Evolutionary conservation across 805 yeast species (phyloP).

Genomic region (Metschnikowia noctiluminum): DNA sequence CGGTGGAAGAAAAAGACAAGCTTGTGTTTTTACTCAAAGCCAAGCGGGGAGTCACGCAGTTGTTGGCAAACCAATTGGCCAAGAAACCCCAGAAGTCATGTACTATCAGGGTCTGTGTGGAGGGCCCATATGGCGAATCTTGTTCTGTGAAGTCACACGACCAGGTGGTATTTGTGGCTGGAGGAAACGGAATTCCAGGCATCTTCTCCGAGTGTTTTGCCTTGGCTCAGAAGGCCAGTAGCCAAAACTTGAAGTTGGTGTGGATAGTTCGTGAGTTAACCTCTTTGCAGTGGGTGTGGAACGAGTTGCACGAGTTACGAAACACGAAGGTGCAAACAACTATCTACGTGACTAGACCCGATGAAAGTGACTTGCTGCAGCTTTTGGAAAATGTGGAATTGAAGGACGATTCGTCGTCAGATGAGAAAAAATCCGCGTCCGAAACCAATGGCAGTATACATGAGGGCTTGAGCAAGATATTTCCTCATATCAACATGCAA

Average conservation of each 20-base stretch:
- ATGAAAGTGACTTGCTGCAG: neutral
- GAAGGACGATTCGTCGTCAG: constrained; percentile 6
- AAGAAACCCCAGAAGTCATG: constrained; percentile 25
- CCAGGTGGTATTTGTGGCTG: constrained; percentile 59
- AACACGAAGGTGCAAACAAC: constrained; percentile 7
- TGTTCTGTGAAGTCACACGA: constrained; percentile 49
- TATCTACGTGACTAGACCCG: constrained; percentile 10
- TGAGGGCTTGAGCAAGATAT: constrained; percentile 3
- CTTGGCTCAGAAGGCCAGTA: constrained; percentile 20
- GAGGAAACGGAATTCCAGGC: constrained; percentile 77
- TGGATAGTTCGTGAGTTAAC: constrained; percentile 14
- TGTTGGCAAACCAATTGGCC: constrained; percentile 25
- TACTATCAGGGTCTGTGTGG: constrained; percentile 38
- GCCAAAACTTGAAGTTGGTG: constrained; percentile 7
- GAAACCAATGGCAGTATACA: too few species aligned
- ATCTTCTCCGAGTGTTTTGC: constrained; percentile 37
- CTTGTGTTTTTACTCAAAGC: constrained; percentile 31
- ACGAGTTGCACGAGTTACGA: constrained; percentile 8
- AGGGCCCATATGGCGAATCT: constrained; percentile 68
- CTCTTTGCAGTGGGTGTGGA: constrained; percentile 9
- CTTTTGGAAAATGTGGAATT: neutral
- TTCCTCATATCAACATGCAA: constrained; percentile 14
- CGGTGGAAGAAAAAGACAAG: constrained; percentile 10
- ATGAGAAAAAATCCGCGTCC: neutral
- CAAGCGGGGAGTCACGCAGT: constrained; percentile 36